Conservation (phyloP, 805 yeast species). For the Zygosaccharomyces rouxii region DNA sequence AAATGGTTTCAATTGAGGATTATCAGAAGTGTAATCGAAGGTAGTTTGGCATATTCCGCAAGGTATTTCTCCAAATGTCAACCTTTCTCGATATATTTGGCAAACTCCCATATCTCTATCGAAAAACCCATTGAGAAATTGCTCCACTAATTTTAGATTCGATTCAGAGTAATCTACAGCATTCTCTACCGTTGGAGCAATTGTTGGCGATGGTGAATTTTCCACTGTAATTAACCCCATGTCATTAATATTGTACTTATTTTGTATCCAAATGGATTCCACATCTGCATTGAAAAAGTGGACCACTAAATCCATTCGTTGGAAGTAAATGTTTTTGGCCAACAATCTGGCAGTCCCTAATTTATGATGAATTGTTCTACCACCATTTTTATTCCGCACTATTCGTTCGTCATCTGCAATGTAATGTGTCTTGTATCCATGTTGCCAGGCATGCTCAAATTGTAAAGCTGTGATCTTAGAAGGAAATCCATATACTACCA, state of each 20-base stretch:
- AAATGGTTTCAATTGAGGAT: slow-evolving; percentile 30
- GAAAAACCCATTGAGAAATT: slow-evolving; percentile 22
- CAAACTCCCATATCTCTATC: slow-evolving; percentile 13
- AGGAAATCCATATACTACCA: slow-evolving; percentile 68
- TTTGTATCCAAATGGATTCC: slow-evolving; percentile 21
- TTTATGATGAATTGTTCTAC: slow-evolving; percentile 42
- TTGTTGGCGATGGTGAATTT: slow-evolving; percentile 7
- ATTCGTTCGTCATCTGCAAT: slow-evolving; percentile 40
- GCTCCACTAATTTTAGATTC: slow-evolving; percentile 28
- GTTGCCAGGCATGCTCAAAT: slow-evolving; percentile 86
- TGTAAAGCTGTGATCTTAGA: slow-evolving; percentile 64
- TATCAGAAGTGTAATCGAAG: slow-evolving; percentile 37
- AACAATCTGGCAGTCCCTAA: slow-evolving; percentile 47
- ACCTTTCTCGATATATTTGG: slow-evolving; percentile 16
- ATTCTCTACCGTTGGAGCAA: slow-evolving; percentile 9
- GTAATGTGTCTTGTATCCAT: slow-evolving; percentile 60
- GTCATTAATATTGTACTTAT: slow-evolving; percentile 18
- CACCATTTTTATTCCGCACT: slow-evolving; percentile 36
- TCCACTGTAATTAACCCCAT: background rate
- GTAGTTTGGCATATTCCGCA: slow-evolving; percentile 34
- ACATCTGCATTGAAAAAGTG: slow-evolving; percentile 40
- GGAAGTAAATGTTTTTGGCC: slow-evolving; percentile 42
- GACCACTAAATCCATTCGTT: slow-evolving; percentile 42
- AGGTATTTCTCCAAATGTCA: slow-evolving; percentile 22
- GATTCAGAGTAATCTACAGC: slow-evolving; percentile 14